phyloP scores from a whole-genome alignment of 2,329 filamentous ascomycete genomes.

The Colletotrichum somersetense region DNA sequence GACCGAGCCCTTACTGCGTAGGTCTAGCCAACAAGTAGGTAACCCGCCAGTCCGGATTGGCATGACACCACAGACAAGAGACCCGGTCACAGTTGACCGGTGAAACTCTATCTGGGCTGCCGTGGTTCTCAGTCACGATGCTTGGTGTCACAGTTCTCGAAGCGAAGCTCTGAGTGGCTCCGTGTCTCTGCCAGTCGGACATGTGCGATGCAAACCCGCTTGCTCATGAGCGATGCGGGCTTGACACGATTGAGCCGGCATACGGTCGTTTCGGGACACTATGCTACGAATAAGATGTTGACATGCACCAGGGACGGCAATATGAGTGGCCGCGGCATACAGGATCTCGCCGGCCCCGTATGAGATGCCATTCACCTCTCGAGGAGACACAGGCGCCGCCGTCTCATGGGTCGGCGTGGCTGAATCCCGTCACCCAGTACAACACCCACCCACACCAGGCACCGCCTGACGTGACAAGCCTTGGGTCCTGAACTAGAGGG shows the following conservation, averaged over 20 bases:
- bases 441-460: constrained; percentile 23
- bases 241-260: constrained; percentile 28
- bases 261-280: constrained; percentile 15
- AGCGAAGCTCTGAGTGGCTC: constrained; percentile 5
- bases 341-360: constrained; percentile 26
- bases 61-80: constrained; percentile 38
- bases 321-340: constrained; percentile 6
- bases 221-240: constrained; percentile 5
- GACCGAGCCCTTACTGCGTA: constrained; percentile 15
- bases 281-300: constrained; percentile 33
- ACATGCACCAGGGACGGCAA: constrained; percentile 23
- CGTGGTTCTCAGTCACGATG: constrained; percentile 13
- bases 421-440: constrained; percentile 15
- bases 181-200: constrained; percentile 28
- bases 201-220: constrained; percentile 34
- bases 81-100: constrained; percentile 16
- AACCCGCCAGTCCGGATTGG: constrained; percentile 36
- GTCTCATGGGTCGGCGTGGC: constrained; percentile 6
- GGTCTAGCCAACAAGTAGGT: constrained; percentile 18
- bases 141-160: constrained; percentile 11
- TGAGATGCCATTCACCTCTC: constrained; percentile 11
- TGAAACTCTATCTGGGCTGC: constrained; percentile 27
- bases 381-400: constrained; percentile 19
- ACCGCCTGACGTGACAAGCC: constrained; percentile 15
- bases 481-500: constrained; percentile 10